Evolutionary conservation across 2,329 filamentous ascomycete species (phyloP), one percentile per base, ranked within the genome.

Genomic region (Aspergillus vadensis): DNA sequence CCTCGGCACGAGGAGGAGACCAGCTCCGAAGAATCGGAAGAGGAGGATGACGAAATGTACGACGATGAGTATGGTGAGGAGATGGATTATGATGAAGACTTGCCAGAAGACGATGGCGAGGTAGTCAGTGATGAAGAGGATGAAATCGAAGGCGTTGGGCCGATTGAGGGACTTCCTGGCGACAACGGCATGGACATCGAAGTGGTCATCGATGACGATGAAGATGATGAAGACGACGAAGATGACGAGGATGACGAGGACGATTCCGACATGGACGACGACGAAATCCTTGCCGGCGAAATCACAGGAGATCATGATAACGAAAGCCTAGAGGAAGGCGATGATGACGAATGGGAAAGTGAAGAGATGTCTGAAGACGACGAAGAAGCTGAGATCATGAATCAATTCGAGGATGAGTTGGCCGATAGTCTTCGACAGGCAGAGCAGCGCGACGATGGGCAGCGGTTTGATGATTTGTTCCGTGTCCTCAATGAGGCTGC

Each of bases 41-140:
- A 88, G 61, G 92, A 92, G 50, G 90, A 93, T 58, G 91, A 94
- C 67, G 92, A 95, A 69, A 95, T 97, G 91, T 96, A 97, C 54
- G 92, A 95, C 62, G 91, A 93, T 57, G 91, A 91, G 61, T 94
- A 92, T 67, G 92, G 84, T 21, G 87, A 97, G 39, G 94, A 96
- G 66, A 95, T 97, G 87, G 91, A 96, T 57, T 97, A 96, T 69
- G 92, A 95, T 48, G 91, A 94, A 66, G 92, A 92, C 32, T 84
- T 91, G 71, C 88, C 88, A 0, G 85, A 84, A 65, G 91, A 94
- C 70, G 91, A 91, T 60, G 91, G 92, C 69, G 91, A 95, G 67
- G 90, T 94, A 59, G 88, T 97, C 60, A 97, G 93, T 70, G 94
- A 96, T 70, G 91, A 95, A 60, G 91, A 90, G 64, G 91, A 96